These are phyloP conservation scores for Eutrema salsugineum DNA, from an alignment of 441 rosid genomes.

Conservation along the genomic window DNA sequence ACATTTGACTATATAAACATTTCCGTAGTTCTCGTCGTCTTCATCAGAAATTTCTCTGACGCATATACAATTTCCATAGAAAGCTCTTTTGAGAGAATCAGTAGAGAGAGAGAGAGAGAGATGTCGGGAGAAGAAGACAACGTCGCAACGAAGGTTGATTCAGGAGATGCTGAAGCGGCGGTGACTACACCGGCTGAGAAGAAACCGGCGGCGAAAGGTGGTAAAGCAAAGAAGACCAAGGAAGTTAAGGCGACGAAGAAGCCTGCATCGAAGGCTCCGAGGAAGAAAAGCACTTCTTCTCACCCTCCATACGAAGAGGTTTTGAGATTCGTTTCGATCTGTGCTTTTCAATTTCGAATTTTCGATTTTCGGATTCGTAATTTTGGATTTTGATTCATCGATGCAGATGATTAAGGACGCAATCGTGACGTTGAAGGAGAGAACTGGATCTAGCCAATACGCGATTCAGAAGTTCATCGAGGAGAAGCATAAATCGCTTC, in stretches of 20 bases:
- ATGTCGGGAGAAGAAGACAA: conserved; percentile 30
- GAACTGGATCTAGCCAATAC: conserved; percentile 83
- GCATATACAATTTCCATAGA: background rate
- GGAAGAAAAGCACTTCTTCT: conserved; percentile 41
- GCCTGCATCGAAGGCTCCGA: conserved; percentile 31
- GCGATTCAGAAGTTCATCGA: conserved; percentile 84
- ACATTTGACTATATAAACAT: conserved; percentile 58
- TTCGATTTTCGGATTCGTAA: background rate
- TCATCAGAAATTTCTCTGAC: conserved; percentile 15
- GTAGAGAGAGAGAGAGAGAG: background rate
- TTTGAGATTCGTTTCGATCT: background rate
- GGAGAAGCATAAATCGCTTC: conserved; percentile 72
- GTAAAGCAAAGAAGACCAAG: conserved; percentile 46
- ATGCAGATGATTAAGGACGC: conserved; percentile 83
- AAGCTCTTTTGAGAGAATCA: background rate
- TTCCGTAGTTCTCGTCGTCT: conserved; percentile 26
- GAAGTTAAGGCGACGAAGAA: conserved; percentile 57
- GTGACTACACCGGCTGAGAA: conserved; percentile 29
- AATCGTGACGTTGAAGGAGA: conserved; percentile 73
- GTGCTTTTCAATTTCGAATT: background rate
- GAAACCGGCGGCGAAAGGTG: conserved; percentile 38
- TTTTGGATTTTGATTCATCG: background rate
- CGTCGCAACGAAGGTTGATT: conserved; percentile 23
- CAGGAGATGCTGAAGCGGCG: conserved; percentile 18
- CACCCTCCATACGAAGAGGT: conserved; percentile 88